Percentiles rank a stretch among this genome's conserved stretches.
Conservation (phyloP, 768 basidiomycete genomes). For the Mycena amicta region DNA sequence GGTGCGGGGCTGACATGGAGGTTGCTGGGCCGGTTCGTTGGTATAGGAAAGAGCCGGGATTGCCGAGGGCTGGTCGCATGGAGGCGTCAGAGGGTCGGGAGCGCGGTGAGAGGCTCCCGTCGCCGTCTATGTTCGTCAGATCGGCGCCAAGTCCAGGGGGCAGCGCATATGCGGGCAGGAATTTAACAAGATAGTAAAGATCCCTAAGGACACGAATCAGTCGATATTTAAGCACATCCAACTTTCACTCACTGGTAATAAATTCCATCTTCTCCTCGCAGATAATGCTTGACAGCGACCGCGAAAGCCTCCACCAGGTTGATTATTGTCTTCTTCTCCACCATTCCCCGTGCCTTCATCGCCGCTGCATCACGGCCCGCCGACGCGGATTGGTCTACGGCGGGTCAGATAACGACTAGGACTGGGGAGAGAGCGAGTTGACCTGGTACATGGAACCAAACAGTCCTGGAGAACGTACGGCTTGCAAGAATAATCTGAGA, state of each 20-base stretch:
- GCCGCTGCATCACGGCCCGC: slow-evolving; percentile 28
- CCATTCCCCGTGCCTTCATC: slow-evolving; percentile 46
- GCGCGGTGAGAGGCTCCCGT: slow-evolving; percentile 9
- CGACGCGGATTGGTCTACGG: slow-evolving; percentile 16
- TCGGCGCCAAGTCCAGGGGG: slow-evolving; percentile 48
- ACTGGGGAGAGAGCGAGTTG: slow-evolving; percentile 27
- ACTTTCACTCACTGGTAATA: slow-evolving; percentile 35
- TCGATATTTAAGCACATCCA: no score
- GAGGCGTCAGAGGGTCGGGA: slow-evolving; percentile 13
- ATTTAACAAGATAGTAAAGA: slow-evolving; percentile 71
- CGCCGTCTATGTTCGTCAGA: slow-evolving; percentile 10
- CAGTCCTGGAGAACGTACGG: slow-evolving; percentile 59
- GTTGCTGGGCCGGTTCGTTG: slow-evolving; percentile 22
- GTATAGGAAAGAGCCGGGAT: slow-evolving; percentile 26
- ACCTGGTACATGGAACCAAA: slow-evolving; percentile 71
- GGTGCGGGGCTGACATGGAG: slow-evolving; percentile 25
- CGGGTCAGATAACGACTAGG: slow-evolving; percentile 22
- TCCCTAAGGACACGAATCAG: slow-evolving; percentile 48
- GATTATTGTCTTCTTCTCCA: slow-evolving; percentile 72
- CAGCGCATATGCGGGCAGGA: slow-evolving; percentile 65
- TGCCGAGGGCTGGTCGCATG: slow-evolving; percentile 4
- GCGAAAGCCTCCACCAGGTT: slow-evolving; percentile 69
- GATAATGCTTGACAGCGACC: slow-evolving; percentile 70
- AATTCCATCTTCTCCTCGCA: slow-evolving; percentile 53
- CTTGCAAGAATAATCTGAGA: slow-evolving; percentile 62